These are phyloP conservation scores for Phytopythium vexans DNA, from an alignment of 352 stramenopile genomes.

Conservation along the genomic window DNA sequence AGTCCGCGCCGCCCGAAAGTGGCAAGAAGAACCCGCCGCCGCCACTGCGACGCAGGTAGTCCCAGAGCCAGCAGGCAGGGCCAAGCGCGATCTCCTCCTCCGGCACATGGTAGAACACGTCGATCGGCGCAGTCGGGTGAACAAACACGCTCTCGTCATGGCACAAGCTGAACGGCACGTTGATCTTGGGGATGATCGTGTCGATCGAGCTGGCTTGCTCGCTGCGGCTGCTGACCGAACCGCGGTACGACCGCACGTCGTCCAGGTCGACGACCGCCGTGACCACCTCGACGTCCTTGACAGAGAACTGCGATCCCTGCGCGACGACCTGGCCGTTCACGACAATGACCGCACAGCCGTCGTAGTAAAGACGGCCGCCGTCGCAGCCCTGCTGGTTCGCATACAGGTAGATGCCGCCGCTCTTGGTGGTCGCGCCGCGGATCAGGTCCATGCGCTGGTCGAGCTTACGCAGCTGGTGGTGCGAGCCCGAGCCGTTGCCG, in stretches of 20 bases:
- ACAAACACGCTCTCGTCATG: slow-evolving; percentile 46
- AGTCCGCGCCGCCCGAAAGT: slow-evolving; percentile 96
- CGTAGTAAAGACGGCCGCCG: slow-evolving; percentile 96
- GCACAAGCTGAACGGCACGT: slow-evolving; percentile 77
- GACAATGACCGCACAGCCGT: slow-evolving; percentile 97
- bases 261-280: slow-evolving; percentile 98
- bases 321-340: slow-evolving; percentile 96
- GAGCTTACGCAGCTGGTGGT: slow-evolving; percentile 97
- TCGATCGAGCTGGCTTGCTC: slow-evolving; percentile 90
- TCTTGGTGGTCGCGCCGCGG: slow-evolving; percentile 90
- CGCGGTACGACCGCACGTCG: slow-evolving; percentile 95
- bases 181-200: slow-evolving; percentile 61
- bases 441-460: slow-evolving; percentile 92
- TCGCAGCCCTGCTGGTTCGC: slow-evolving; percentile 98
- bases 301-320: slow-evolving; percentile 96
- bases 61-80: slow-evolving; percentile 98
- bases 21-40: slow-evolving; percentile 94
- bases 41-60: slow-evolving; percentile 94
- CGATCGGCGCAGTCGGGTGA: slow-evolving; percentile 43
- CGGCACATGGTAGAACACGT: slow-evolving; percentile 79
- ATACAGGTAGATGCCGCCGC: slow-evolving; percentile 98
- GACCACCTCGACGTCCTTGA: slow-evolving; percentile 96
- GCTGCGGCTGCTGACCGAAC: slow-evolving; percentile 90
- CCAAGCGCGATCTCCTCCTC: slow-evolving; percentile 98
- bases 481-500: slow-evolving; percentile 95